A percentile compares a stretch with the other conserved stretches of the same genome.
phyloP scores from a whole-genome alignment of 1,139 yeast species.

The Ogataea hybrid region DNA sequence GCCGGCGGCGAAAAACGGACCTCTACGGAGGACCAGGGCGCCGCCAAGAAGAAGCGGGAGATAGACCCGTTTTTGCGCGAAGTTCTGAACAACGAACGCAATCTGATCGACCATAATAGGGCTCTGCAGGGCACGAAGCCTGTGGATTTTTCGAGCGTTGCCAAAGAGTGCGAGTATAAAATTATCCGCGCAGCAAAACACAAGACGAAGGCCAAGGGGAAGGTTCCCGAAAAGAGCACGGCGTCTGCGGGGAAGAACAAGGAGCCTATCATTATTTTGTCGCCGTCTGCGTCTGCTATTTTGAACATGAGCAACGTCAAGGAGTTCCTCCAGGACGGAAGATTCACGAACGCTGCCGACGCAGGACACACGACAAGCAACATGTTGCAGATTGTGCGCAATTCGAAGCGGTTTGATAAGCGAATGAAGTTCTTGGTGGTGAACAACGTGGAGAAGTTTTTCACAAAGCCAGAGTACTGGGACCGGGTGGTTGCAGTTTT shows the following conservation, averaged over 20 bases:
- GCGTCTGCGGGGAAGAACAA: constrained; percentile 35
- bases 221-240: constrained; percentile 8
- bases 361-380: constrained; percentile 37
- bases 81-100: constrained; percentile 59
- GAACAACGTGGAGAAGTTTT: constrained; percentile 84
- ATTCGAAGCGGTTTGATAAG: constrained; percentile 52
- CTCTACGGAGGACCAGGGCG: constrained; percentile 16
- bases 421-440: constrained; percentile 73
- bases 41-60: constrained; percentile 24
- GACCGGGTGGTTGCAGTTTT: constrained; percentile 91
- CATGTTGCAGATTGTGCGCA: constrained; percentile 54
- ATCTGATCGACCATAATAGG: constrained; percentile 73
- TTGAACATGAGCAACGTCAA: constrained; percentile 80
- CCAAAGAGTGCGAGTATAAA: constrained; percentile 66
- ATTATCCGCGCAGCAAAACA: constrained; percentile 55
- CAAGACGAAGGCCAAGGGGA: constrained; percentile 15
- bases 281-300: constrained; percentile 93
- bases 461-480: constrained; percentile 97
- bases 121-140: constrained; percentile 76
- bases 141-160: constrained; percentile 70
- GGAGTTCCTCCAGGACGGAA: constrained; percentile 76
- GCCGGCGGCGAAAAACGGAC: constrained; percentile 4
- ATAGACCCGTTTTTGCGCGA: constrained; percentile 57
- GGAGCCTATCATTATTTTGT: constrained; percentile 88
- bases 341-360: constrained; percentile 50